Percentiles rank a stretch among this genome's conserved stretches.
phyloP scores from a whole-genome alignment of 2,329 filamentous ascomycete genomes.

The Teratosphaeria destructans region DNA sequence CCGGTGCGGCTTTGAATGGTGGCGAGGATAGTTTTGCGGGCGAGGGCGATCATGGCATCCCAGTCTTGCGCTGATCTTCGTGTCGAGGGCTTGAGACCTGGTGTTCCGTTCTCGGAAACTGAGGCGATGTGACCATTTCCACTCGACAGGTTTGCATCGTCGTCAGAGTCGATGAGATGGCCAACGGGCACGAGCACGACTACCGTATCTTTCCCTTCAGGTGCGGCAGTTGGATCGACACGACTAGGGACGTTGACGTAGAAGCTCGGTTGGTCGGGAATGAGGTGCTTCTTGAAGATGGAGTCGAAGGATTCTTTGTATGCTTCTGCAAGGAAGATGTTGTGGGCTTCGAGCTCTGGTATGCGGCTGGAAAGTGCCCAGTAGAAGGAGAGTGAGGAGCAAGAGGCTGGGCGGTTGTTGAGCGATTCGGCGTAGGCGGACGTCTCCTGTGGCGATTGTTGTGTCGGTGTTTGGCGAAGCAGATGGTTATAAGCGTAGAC shows the following conservation, averaged over 20 bases:
- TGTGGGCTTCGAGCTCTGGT: constrained; percentile 57
- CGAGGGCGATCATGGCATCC: constrained; percentile 47
- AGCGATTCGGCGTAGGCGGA: constrained; percentile 32
- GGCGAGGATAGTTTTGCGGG: constrained; percentile 49
- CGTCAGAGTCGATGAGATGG: constrained; percentile 42
- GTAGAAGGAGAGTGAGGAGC: constrained; percentile 68
- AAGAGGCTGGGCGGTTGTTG: constrained; percentile 47
- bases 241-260: constrained; percentile 68
- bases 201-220: constrained; percentile 52
- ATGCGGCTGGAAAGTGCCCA: constrained; percentile 55
- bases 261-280: constrained; percentile 61
- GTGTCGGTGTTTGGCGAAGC: constrained; percentile 34
- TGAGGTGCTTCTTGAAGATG: constrained; percentile 59
- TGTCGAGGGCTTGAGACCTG: constrained; percentile 28
- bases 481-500: constrained; percentile 66
- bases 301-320: constrained; percentile 65
- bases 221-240: constrained; percentile 58
- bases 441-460: constrained; percentile 10
- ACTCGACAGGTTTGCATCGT: neutral
- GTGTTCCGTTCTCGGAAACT: neutral
- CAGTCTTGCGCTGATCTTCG: constrained; percentile 44
- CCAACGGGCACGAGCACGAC: constrained; percentile 65
- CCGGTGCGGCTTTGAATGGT: constrained; percentile 54
- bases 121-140: neutral
- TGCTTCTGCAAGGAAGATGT: constrained; percentile 66